Base-by-base conservation (phyloP, 2,329 filamentous ascomycete species). In the Tolypocladium cylindrosporum region DNA sequence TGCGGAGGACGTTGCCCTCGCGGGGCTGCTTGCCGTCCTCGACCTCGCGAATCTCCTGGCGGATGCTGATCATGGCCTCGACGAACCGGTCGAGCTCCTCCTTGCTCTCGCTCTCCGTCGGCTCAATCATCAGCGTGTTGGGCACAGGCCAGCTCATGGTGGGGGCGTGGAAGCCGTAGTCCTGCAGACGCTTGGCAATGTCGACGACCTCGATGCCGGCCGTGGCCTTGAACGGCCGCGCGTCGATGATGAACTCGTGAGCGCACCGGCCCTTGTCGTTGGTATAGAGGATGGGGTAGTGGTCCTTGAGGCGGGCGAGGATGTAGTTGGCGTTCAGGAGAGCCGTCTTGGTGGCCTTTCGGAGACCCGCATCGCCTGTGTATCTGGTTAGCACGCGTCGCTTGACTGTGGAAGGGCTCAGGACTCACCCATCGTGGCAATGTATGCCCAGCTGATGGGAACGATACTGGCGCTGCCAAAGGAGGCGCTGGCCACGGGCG, bases 321-420 rank as follows among this genome's bases (percentile, higher is more conserved):
- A 97, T 89, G 79, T 97, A 97, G 81, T 97, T 97, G 63, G 93
- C 93, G 73, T 96, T 97, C 55, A 97, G 84, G n/a, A 97, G 79
- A 2, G 91, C 94, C 65, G 95, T 86, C 76, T 94, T 90, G 57
- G 93, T 97, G 9, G 92, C 91, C 68, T 94, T 89, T 9, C 87
- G 93, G 39, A 97, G 82, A 31, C 92, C 93, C 48, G 85, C 80
- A 54, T 68, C 66, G 57, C 59, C 58, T 64, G 19, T 14, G 19
- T 2, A 56, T n/a, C 27, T 11, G 8, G 41, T 58, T 8, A 56
- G 54, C 57, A 16, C 10, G n/a, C 37, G 8, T 16, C 21, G 1
- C 7, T 14, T n/a, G 10, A 31, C 7, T 5, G 19, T 13, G 16
- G 10, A 24, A 43, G n/a, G 8, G 21, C 11, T 19, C 24, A 21